phyloP scores from a whole-genome alignment of 495 filamentous ascomycete genomes.

The Xylaria palmicola region DNA sequence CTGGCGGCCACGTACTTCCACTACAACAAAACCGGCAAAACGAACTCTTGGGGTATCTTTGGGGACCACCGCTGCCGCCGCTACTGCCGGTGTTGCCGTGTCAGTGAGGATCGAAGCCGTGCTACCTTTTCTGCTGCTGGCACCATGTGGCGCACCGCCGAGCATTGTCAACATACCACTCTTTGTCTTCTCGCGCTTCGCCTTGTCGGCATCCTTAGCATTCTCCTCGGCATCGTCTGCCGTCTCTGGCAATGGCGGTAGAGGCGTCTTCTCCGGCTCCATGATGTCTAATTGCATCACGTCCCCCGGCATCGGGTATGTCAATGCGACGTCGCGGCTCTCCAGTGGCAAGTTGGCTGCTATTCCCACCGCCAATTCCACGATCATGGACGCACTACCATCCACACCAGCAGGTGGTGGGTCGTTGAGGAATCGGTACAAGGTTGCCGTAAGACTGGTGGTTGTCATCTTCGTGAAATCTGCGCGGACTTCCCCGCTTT shows the following conservation, averaged over 20 bases:
- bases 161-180: constrained; percentile 34
- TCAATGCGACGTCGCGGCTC: constrained; percentile 84
- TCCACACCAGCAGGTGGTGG: constrained; percentile 75
- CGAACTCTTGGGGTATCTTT: constrained; percentile 61
- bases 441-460: constrained; percentile 64
- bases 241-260: constrained; percentile 65
- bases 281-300: constrained; percentile 67
- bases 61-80: constrained; percentile 21
- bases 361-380: constrained; percentile 87
- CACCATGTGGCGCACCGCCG: constrained; percentile 27
- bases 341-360: constrained; percentile 85
- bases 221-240: constrained; percentile 51
- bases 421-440: constrained; percentile 72
- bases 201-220: constrained; percentile 45
- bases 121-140: constrained; percentile 42
- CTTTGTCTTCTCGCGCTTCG: constrained; percentile 39
- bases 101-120: constrained; percentile 29
- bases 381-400: constrained; percentile 81
- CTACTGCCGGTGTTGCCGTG: constrained; percentile 43
- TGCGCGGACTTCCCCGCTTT: constrained; percentile 60
- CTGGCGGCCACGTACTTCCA: constrained; percentile 80
- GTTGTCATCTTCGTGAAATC: constrained; percentile 68
- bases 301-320: constrained; percentile 76
- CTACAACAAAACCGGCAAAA: constrained; percentile 79
- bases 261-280: constrained; percentile 72